Evolutionary conservation across 176 grass and related monocot species (phyloP).

Genomic region (Calamus simplicifolius): DNA sequence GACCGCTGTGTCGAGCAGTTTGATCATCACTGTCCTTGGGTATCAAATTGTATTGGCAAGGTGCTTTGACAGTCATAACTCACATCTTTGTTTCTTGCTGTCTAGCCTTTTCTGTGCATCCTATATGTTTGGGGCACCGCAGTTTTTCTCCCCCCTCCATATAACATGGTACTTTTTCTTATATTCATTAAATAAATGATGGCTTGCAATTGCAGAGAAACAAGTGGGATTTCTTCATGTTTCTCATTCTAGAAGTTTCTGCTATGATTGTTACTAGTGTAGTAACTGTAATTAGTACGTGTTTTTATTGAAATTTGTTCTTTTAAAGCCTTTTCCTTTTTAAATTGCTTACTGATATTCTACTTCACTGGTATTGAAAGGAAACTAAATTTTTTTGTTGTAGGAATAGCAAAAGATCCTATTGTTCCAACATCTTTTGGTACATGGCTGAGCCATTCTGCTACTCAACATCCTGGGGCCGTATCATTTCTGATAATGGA

Average conservation of each 20-base stretch:
- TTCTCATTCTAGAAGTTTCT: slow-evolving; percentile 86
- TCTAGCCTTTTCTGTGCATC: no score
- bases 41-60: slow-evolving; percentile 99
- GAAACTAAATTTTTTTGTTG: slow-evolving; percentile 7
- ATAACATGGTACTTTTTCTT: neutral
- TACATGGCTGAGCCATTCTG: slow-evolving; percentile 69
- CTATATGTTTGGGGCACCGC: no score
- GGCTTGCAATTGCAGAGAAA: slow-evolving; percentile 79
- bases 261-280: slow-evolving; percentile 95
- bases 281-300: slow-evolving; percentile 66
- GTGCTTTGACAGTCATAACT: slow-evolving; percentile 14
- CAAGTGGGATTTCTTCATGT: slow-evolving; percentile 99
- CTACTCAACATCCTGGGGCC: slow-evolving; percentile 51
- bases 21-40: slow-evolving; percentile 99
- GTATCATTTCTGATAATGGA: slow-evolving; percentile 68
- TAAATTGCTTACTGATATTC: no score
- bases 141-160: no score
- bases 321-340: slow-evolving; percentile 11
- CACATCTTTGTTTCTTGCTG: neutral
- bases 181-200: slow-evolving; percentile 27
- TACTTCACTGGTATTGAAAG: neutral
- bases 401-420: slow-evolving; percentile 74
- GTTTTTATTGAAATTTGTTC: slow-evolving; percentile 20
- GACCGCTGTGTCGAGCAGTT: slow-evolving; percentile 99
- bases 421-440: slow-evolving; percentile 63